Base-by-base conservation (phyloP, 2,329 filamentous ascomycete genomes). In the Sphaceloma murrayae region DNA sequence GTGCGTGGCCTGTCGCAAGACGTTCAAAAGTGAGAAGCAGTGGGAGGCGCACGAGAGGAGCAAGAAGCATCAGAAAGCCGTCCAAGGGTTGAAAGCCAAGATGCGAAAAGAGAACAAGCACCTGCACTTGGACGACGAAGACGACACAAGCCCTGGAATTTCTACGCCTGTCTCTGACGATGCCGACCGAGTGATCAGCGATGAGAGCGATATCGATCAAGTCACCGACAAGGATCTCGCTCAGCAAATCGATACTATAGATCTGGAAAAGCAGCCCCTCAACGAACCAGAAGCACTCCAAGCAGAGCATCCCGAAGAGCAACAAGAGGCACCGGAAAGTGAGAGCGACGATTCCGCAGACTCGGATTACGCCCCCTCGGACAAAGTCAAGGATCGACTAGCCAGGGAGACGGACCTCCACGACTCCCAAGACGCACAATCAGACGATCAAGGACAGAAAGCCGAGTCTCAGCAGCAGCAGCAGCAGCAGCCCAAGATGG, bases 21-120 rank as follows among this genome's bases (percentile, higher is more conserved):
- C 58, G 1, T 91, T 89, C 62, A 84, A 95, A 64, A 96, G 88
- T 56, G 84, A 94, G 58, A 87, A 86, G 52, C 89, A 96, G 58
- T 87, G 83, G 50, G 80, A 93, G 56, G 81, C 83, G 2, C 91
- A 98, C 56, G 88, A 95, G 65, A 86, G 82, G 66, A 96, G 89
- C 69, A 98, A 94, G 62, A 98, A 96, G 64, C 91, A 98, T 56
- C 64, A 80, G 49, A 96, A 94, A 59, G 82, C 86, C 2, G 73
- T 95, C 5, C 80, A 88, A 52, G 76, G 87, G 49, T 64, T 98
- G 29, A 78, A 78, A 55, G 74, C 77, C 55, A 80, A 91, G 59
- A 94, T 98, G 87, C 76, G 73, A 53, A 78, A 80, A 53, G 84
- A 98, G 56, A 82, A 88, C 54, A 68, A 70, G 34, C 70, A 78